phyloP scores from a whole-genome alignment of 352 stramenopile species.

The Phytopythium cucurbitacearum region DNA sequence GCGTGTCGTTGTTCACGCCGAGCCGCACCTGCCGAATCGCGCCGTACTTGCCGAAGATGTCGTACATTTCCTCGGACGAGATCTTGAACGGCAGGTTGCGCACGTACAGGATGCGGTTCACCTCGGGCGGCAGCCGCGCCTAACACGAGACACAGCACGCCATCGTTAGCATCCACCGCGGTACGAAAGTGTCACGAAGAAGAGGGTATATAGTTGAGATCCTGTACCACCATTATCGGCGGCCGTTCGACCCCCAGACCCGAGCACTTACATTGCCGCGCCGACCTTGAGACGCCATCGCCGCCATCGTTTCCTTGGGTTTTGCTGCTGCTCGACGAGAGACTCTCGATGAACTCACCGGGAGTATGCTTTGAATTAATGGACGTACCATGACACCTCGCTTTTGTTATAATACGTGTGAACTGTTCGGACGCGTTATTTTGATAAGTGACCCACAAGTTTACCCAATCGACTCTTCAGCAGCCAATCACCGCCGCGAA shows the following conservation, averaged over 20 bases:
- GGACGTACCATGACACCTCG: neutral
- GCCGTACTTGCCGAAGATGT: constrained; percentile 99
- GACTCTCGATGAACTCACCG: neutral
- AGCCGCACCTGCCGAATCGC: constrained; percentile 97
- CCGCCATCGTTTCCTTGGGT: constrained; percentile 17
- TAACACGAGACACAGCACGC: constrained; percentile 9
- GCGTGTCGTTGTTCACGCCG: constrained; percentile 94
- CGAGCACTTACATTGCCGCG: constrained; percentile 49
- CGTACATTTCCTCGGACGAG: constrained; percentile 98
- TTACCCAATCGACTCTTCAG: neutral
- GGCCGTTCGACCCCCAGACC: neutral
- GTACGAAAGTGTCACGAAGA: neutral
- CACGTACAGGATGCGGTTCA: constrained; percentile 97
- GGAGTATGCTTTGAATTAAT: neutral
- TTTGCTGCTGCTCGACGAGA: neutral
- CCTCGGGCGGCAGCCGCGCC: constrained; percentile 94
- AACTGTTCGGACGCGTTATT: too few relatives aligned
- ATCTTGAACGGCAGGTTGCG: constrained; percentile 99
- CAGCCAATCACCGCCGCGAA: neutral
- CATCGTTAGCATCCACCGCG: neutral
- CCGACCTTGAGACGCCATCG: constrained; percentile 53
- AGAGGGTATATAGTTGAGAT: neutral
- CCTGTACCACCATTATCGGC: neutral
- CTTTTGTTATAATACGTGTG: neutral
- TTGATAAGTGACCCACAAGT: neutral